Percentiles rank a stretch among this genome's conserved stretches.
phyloP scores from a whole-genome alignment of 2,329 filamentous ascomycete genomes.

The Hypomyces rosellus region DNA sequence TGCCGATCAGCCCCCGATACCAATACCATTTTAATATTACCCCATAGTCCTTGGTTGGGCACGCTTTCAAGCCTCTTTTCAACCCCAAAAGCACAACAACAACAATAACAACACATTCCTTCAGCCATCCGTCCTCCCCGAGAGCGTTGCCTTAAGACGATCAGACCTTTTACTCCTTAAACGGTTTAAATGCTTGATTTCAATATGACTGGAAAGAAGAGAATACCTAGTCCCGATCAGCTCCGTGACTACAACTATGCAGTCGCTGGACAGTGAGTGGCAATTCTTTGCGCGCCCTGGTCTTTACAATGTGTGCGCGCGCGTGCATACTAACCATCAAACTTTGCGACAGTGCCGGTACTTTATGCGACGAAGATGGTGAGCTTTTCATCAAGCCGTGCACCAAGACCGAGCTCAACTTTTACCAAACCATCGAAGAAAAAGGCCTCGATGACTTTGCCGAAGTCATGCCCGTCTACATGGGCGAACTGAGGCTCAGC shows the following conservation, averaged over 20 bases:
- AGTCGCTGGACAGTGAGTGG: conserved; percentile 76
- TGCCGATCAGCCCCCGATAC: too few relatives aligned
- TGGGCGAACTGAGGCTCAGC: conserved; percentile 71
- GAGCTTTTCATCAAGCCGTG: conserved; percentile 92
- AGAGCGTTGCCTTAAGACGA: background rate
- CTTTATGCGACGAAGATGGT: conserved; percentile 76
- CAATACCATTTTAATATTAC: too few relatives aligned
- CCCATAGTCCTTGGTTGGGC: background rate
- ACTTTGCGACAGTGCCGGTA: conserved; percentile 63
- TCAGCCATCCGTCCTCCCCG: background rate
- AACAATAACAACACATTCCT: background rate
- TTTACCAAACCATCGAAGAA: conserved; percentile 67
- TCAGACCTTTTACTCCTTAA: background rate
- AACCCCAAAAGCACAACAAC: too few relatives aligned
- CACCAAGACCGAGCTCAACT: conserved; percentile 75
- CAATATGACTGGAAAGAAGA: conserved; percentile 9
- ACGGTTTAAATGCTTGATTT: background rate
- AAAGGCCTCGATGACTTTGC: conserved; percentile 65
- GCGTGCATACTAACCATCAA: background rate
- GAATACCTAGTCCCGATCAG: conserved; percentile 51
- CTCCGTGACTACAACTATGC: conserved; percentile 67
- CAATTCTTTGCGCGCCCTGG: background rate
- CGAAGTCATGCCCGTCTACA: conserved; percentile 75
- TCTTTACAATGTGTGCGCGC: background rate
- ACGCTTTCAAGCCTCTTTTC: background rate